Evolutionary conservation across 1,284 basidiomycete species (phyloP), one percentile per base, ranked within the genome.

Genomic region (Trametes polyzona): DNA sequence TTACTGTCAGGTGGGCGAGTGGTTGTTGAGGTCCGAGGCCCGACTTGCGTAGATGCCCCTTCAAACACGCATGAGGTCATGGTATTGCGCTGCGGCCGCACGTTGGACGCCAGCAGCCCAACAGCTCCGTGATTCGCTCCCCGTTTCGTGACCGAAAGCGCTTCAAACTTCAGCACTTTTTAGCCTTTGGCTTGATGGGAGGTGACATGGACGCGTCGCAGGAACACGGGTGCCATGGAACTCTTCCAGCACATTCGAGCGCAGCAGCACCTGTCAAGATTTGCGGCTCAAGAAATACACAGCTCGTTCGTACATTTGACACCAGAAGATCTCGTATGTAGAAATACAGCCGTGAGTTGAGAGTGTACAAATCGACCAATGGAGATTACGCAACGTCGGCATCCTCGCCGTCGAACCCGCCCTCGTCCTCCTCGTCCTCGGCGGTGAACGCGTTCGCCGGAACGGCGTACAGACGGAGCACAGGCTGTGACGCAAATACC

Each of bases 381-480:
- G 35, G 23, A 32, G 41, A 47, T 7, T 9, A 40, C 46, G 26
- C 40, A 54, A 66, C 70, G 49, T 83, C 79, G 6, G 69, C 70
- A n/a, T 81, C 81, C 42, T 84, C 83, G 21, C 74, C 80, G 33
- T 84, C 83, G 46, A 78, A 79, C 2, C 55, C 71, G 17, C 73
- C 82, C n/a, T 84, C 78, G 10, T 76, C 74, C 11, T 78, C 82
- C 11, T 84, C 83, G 9, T 85, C 83, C 55, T 83, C 83, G 9
- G 72, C 86, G 3, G 84, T 86, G 71, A 98, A 98, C 32, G 95
- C 88, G 61, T 87, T 86, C 69, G 87, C 77, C 10, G 96, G 97
- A 7, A 99, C 94, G 54, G 90, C 80, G 79, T 98, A 99, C 47
- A 99, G 78, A 57, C 95, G 90, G 72, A 99, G 89, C 67, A 96